Evolutionary conservation across 352 stramenopile species (phyloP), one percentile per base, ranked within the genome.

Genomic region (Phytophthora pistaciae): DNA sequence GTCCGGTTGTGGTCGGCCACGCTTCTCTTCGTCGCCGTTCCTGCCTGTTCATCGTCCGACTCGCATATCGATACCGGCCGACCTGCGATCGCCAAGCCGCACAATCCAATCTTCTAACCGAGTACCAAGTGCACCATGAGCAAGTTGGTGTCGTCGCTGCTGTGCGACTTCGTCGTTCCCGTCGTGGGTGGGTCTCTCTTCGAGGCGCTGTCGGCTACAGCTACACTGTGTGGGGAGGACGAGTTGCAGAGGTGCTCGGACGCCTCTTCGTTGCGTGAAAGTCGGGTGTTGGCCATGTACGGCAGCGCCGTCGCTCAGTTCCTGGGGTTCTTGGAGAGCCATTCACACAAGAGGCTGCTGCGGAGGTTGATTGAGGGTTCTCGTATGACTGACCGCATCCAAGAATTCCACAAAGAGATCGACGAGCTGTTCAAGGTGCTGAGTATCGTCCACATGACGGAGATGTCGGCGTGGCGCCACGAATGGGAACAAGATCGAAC

Each of bases 361-460:
- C 21, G 33, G 5, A 44, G 52, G 1, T 33, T 73, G 53, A 61
- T 56, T 5, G 56, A 55, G 18, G 61, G 58, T 18, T n/a, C 38
- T 20, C 58, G 55, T 5, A 44, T 73, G n/a, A 42, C 58, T 9
- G 29, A 42, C 20, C 53, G 48, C 29, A 53, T 67, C 20, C 38
- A 65, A 48, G 49, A 38, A 10, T 70, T 70, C 48, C 67, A 74
- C 60, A 49, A 65, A n/a, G 61, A 74, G 31, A 62, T 70, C 8
- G 67, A 74, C 50, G 42, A 66, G 13, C 48, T 70, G 65, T 70
- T 56, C 42, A 71, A 70, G 60, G 36, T 75, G 21, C 62, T 75
- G 16, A 75, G 57, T 46, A 27, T 70, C 10, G 27, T 53, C 18
- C 56, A 66, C 61, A 59, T 70, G 56, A 42, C 55, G 14, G 48